Percentiles rank a stretch among this genome's conserved stretches.
These are phyloP conservation scores for Panaeolus papilionaceus DNA, from an alignment of 768 basidiomycete genomes.

Conservation along the genomic window DNA sequence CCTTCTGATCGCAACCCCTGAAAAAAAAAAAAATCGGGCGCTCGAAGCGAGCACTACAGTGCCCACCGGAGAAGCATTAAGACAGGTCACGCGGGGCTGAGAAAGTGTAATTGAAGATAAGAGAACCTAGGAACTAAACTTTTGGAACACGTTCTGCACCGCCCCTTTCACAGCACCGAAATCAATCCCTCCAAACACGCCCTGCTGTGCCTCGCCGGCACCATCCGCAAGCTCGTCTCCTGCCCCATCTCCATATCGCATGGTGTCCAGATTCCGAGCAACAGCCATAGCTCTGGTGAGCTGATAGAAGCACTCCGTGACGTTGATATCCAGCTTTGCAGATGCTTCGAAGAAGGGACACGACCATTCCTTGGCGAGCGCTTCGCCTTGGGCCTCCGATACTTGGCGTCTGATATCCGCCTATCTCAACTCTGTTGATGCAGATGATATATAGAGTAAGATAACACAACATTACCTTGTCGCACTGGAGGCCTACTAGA, in stretches of 20 bases:
- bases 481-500: not conserved
- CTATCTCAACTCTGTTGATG: not conserved
- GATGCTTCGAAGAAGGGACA: conserved; percentile 2
- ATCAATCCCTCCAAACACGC: not conserved
- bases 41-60: too few relatives aligned
- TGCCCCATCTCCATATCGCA: not conserved
- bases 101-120: too few relatives aligned
- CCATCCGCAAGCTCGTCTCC: not conserved
- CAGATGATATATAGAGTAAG: not conserved
- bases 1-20: too few relatives aligned
- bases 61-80: too few relatives aligned
- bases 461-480: not conserved
- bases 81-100: too few relatives aligned
- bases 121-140: not conserved
- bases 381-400: not conserved
- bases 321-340: conserved; percentile 4
- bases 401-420: not conserved
- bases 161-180: not conserved
- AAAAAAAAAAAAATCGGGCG: too few relatives aligned
- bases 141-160: not conserved
- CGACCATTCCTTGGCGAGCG: conserved; percentile 7
- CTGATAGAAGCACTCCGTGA: not conserved
- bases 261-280: not conserved
- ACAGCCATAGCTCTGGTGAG: not conserved
- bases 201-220: not conserved